A percentile compares a stretch with the other conserved stretches of the same genome.
Conservation (phyloP, 805 yeast species). For the Starmerella potacharoeniae region DNA sequence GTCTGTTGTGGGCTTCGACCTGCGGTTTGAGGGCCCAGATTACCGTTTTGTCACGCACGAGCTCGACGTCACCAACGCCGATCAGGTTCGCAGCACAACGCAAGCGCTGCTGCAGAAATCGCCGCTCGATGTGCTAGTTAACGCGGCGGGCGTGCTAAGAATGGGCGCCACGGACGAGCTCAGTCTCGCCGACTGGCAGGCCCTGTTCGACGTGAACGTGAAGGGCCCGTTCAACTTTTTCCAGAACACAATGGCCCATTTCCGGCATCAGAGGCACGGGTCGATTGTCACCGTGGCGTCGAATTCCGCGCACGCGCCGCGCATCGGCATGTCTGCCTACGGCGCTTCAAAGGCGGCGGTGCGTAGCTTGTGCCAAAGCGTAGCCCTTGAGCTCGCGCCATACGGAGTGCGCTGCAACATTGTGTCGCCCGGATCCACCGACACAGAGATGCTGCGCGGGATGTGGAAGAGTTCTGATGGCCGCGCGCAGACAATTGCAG, state of each 20-base stretch:
- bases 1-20: conserved; percentile 10
- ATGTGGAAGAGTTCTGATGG: conserved; percentile 10
- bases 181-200: conserved; percentile 5
- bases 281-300: conserved; percentile 12
- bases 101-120: background rate
- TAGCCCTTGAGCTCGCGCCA: conserved; percentile 13
- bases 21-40: background rate
- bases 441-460: conserved; percentile 14
- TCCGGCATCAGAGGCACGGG: conserved; percentile 8
- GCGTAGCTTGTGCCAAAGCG: conserved; percentile 9
- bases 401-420: conserved; percentile 14
- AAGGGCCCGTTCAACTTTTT: conserved; percentile 13
- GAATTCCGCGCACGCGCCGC: conserved; percentile 16
- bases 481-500: conserved; percentile 2
- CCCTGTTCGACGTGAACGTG: conserved; percentile 13
- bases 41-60: conserved; percentile 3
- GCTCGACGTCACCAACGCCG: conserved; percentile 6
- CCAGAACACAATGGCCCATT: conserved; percentile 4
- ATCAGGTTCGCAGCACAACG: background rate
- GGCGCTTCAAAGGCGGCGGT: conserved; percentile 17
- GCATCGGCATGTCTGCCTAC: conserved; percentile 18
- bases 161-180: conserved; percentile 11
- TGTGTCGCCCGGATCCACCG: conserved; percentile 17
- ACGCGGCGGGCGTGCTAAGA: conserved; percentile 13
- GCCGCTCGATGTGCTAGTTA: conserved; percentile 10